These are phyloP conservation scores for Podospora didyma DNA, from an alignment of 495 filamentous ascomycete species.

Conservation along the genomic window DNA sequence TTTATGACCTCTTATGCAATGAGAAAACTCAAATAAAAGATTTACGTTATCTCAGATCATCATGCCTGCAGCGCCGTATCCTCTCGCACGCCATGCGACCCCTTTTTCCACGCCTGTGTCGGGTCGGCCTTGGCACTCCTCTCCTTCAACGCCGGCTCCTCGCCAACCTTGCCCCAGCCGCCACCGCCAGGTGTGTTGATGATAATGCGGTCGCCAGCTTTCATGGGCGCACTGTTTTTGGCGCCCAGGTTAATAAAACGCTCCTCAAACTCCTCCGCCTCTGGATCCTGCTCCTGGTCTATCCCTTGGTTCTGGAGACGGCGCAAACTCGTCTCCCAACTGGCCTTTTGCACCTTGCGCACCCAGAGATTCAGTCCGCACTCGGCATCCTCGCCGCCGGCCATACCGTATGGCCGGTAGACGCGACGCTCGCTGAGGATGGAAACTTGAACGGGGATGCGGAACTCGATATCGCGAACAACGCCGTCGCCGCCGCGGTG, in stretches of 20 bases:
- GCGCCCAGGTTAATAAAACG: conserved; percentile 79
- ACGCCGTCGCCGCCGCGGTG: conserved; percentile 88
- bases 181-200: conserved; percentile 66
- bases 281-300: conserved; percentile 18
- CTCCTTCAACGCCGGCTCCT: conserved; percentile 41
- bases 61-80: conserved; percentile 47
- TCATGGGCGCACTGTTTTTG: conserved; percentile 90
- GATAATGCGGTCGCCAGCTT: conserved; percentile 81
- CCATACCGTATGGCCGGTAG: conserved; percentile 82
- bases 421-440: conserved; percentile 87
- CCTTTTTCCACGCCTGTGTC: conserved; percentile 56
- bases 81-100: conserved; percentile 54
- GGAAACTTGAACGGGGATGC: conserved; percentile 79
- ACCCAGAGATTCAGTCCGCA: conserved; percentile 88
- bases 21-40: conserved; percentile 14
- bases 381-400: conserved; percentile 76
- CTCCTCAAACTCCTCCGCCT: conserved; percentile 49
- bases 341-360: conserved; percentile 53
- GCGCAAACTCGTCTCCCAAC: conserved; percentile 40
- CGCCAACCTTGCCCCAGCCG: conserved; percentile 62
- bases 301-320: conserved; percentile 17
- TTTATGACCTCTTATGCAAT: too few relatives aligned
- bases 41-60: conserved; percentile 1
- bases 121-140: conserved; percentile 41
- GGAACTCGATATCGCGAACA: conserved; percentile 90